phyloP scores from a whole-genome alignment of 116 monocot genomes.

The Papilionanthe hybrid region DNA sequence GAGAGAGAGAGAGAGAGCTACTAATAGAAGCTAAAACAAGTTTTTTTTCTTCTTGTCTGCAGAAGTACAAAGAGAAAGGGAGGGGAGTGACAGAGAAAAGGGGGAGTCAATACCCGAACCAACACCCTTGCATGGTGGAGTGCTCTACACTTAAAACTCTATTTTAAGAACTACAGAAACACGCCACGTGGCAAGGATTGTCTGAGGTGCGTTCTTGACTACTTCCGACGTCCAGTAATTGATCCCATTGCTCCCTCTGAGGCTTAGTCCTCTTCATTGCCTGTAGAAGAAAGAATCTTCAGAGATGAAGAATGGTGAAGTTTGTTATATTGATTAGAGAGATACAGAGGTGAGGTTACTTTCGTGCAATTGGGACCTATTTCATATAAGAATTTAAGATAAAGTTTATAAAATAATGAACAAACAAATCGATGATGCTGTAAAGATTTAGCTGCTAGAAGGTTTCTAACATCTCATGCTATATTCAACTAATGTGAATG shows the following conservation, averaged over 20 bases:
- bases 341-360: no score
- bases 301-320: neutral
- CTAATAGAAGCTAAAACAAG: neutral
- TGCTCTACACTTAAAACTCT: neutral
- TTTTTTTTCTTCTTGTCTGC: constrained; percentile 7
- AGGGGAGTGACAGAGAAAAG: neutral
- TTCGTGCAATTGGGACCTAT: no score
- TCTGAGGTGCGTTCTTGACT: constrained; percentile 80
- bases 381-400: no score
- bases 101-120: constrained; percentile 71
- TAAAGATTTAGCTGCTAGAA: no score
- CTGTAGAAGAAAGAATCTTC: constrained; percentile 9
- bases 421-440: no score
- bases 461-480: no score
- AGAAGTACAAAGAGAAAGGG: constrained; percentile 1
- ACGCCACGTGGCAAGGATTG: constrained; percentile 50
- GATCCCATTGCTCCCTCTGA: constrained; percentile 6
- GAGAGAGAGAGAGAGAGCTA: neutral
- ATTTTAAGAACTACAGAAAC: neutral
- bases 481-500: no score
- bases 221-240: constrained; percentile 11
- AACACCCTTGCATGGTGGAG: constrained; percentile 45
- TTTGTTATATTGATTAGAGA: no score
- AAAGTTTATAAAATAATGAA: no score
- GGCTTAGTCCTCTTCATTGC: constrained; percentile 4